These are phyloP conservation scores for Lepidium didymum DNA, from an alignment of 345 rosid species.

Conservation along the genomic window DNA sequence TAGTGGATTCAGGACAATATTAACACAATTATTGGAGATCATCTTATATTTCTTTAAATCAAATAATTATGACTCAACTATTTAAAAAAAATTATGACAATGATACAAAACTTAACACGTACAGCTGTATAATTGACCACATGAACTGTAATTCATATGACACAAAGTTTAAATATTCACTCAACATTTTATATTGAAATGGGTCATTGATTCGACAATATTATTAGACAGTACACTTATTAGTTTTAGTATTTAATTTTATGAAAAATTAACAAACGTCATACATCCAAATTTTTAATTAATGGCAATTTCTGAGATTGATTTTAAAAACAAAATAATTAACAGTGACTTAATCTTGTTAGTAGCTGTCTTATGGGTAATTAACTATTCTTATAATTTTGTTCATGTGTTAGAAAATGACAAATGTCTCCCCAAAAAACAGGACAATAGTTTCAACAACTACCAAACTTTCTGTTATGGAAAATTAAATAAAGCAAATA, in stretches of 20 bases:
- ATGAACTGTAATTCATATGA: slow-evolving; percentile 10
- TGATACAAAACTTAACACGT: slow-evolving; percentile 5
- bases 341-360: not conserved
- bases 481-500: not conserved
- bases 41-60: not conserved
- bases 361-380: not conserved
- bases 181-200: not conserved
- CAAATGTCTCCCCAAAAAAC: not conserved
- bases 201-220: not conserved
- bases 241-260: not conserved
- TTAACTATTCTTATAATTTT: not conserved
- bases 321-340: not conserved
- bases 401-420: not conserved
- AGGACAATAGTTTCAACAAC: slow-evolving; percentile 7
- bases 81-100: not conserved
- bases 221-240: not conserved
- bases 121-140: slow-evolving; percentile 11
- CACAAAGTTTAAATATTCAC: not conserved
- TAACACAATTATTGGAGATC: not conserved
- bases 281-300: not conserved
- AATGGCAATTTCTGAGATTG: not conserved
- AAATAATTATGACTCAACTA: not conserved
- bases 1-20: slow-evolving; percentile 11
- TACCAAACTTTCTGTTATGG: not conserved
- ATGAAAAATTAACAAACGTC: not conserved